These are phyloP conservation scores for Sporothrix protearum DNA, from an alignment of 2,329 filamentous ascomycete genomes.

Conservation along the genomic window DNA sequence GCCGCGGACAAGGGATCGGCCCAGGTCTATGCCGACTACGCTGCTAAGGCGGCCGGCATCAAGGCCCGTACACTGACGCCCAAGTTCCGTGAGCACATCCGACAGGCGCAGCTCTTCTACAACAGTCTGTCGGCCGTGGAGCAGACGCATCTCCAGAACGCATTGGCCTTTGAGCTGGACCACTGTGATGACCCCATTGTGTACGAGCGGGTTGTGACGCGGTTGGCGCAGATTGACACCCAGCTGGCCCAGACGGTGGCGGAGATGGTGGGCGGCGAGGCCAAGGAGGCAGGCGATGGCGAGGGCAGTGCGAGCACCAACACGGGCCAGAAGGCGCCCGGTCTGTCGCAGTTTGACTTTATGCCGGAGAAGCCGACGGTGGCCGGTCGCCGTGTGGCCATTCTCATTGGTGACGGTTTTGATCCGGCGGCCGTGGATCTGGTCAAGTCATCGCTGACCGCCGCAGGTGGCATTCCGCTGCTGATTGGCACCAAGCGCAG, in stretches of 20 bases:
- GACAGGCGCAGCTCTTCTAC: conserved; percentile 78
- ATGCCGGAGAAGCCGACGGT: neutral
- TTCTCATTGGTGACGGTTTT: neutral
- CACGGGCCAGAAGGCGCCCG: neutral
- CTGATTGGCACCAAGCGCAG: neutral
- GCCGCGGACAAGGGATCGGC: conserved; percentile 36
- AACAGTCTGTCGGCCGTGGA: conserved; percentile 69
- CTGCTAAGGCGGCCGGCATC: conserved; percentile 62
- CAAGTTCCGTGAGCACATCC: conserved; percentile 76
- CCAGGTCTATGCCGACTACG: conserved; percentile 70
- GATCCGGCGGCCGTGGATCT: neutral
- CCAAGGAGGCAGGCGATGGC: neutral
- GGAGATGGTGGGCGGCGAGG: neutral
- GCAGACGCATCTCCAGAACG: conserved; percentile 57
- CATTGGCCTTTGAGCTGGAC: conserved; percentile 69
- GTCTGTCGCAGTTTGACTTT: neutral
- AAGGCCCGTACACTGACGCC: conserved; percentile 65
- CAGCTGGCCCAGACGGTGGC: conserved; percentile 41
- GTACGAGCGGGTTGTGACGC: conserved; percentile 65
- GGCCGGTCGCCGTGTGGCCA: neutral
- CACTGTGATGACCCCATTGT: conserved; percentile 78
- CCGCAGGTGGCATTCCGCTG: neutral
- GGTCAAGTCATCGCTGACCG: neutral
- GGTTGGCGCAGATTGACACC: conserved; percentile 69
- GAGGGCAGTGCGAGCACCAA: neutral